Evolutionary conservation across 208 protist species (phyloP).

Genomic region (Acanthamoeba royreba): DNA sequence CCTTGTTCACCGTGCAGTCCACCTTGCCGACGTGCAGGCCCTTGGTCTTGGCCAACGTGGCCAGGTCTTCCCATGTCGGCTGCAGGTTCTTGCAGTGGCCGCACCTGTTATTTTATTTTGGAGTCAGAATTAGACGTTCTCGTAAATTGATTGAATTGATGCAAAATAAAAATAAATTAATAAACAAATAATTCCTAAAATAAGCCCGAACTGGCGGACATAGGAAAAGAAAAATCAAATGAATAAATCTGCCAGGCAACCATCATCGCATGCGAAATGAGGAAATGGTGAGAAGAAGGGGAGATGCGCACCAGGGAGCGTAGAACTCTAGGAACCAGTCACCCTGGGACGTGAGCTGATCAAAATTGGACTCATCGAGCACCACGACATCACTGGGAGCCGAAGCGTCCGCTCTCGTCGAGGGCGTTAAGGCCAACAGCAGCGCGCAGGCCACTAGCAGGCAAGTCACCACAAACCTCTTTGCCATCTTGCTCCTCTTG

Average conservation of each 20-base stretch:
- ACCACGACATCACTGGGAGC: background rate
- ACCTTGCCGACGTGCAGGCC: background rate
- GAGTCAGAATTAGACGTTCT: background rate
- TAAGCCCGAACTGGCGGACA: background rate
- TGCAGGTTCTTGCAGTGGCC: constrained; percentile 34
- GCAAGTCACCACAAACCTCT: no score
- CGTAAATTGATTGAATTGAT: background rate
- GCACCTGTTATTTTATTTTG: background rate
- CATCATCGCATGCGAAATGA: background rate
- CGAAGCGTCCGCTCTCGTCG: no score
- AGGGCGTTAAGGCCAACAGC: no score
- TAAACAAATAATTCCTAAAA: no score
- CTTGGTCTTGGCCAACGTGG: background rate
- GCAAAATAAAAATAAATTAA: background rate
- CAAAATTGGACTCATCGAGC: background rate
- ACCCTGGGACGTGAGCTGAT: background rate
- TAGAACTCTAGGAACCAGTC: background rate
- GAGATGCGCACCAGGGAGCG: background rate
- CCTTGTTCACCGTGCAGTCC: background rate
- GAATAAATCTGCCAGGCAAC: background rate
- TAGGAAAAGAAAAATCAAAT: background rate
- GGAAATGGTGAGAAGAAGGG: background rate
- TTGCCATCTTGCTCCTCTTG: no score
- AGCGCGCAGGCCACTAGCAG: no score
- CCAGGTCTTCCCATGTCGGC: constrained; percentile 29